phyloP scores from a whole-genome alignment of 371 early-diverging fungal species.

The Haplosporangium sp. region DNA sequence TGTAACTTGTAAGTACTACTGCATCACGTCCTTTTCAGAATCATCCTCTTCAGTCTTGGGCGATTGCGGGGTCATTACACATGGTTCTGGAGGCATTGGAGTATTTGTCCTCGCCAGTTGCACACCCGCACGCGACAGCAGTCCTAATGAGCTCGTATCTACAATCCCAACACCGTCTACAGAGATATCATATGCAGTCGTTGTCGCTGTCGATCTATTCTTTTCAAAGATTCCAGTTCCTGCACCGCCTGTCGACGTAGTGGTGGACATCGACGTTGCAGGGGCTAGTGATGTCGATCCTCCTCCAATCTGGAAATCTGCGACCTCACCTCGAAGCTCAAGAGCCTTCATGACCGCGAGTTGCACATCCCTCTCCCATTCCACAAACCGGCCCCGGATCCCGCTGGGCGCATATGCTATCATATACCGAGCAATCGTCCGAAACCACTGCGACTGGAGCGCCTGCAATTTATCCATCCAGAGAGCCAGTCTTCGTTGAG shows the following conservation, averaged over 20 bases:
- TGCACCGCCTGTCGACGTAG: neutral
- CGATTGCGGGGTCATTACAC: constrained; percentile 25
- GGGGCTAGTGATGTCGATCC: constrained; percentile 2
- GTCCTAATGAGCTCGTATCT: neutral
- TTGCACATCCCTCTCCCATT: constrained; percentile 44
- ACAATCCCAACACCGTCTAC: neutral
- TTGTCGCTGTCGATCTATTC: neutral
- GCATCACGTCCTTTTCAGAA: constrained; percentile 30
- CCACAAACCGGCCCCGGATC: constrained; percentile 31
- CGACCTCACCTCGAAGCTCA: constrained; percentile 38
- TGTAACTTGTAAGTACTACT: neutral
- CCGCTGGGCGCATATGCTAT: constrained; percentile 35
- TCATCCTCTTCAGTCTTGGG: constrained; percentile 30
- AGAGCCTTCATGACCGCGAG: constrained; percentile 29
- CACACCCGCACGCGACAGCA: neutral
- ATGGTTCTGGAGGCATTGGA: neutral
- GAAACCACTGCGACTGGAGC: constrained; percentile 47
- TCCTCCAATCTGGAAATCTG: constrained; percentile 12
- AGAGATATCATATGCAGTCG: neutral
- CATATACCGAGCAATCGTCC: constrained; percentile 44
- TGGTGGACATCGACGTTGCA: neutral
- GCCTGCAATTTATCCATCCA: constrained; percentile 53
- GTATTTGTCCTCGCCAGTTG: neutral
- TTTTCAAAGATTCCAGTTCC: neutral
- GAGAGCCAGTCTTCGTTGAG: constrained; percentile 33